Evolutionary conservation across 805 yeast species (phyloP).

Genomic region (Tetrapisispora namnaoensis): DNA sequence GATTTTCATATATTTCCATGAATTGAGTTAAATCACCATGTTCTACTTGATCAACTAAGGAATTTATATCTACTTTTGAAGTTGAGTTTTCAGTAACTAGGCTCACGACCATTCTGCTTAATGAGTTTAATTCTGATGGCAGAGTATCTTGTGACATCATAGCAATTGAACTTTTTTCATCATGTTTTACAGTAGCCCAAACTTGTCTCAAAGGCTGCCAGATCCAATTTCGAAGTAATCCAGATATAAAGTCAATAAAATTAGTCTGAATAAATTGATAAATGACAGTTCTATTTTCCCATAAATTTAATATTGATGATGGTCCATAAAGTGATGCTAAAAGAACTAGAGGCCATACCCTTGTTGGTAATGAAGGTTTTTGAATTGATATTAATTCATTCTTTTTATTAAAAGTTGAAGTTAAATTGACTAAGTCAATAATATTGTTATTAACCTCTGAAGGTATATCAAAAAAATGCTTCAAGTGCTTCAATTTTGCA

Average conservation of each 20-base stretch:
- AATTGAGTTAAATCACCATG: slow-evolving; percentile 74
- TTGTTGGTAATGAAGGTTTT: slow-evolving; percentile 35
- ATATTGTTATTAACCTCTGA: slow-evolving; percentile 2
- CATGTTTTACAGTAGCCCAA: slow-evolving; percentile 74
- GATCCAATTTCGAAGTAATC: slow-evolving; percentile 78
- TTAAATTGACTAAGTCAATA: slow-evolving; percentile 4
- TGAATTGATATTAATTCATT: slow-evolving; percentile 1
- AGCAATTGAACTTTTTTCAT: slow-evolving; percentile 61
- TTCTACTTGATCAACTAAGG: slow-evolving; percentile 37
- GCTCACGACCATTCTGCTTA: slow-evolving; percentile 81
- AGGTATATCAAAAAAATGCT: not conserved
- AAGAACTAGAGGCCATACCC: slow-evolving; percentile 60
- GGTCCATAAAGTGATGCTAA: slow-evolving; percentile 45
- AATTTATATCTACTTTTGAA: slow-evolving; percentile 14
- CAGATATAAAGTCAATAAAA: slow-evolving; percentile 50
- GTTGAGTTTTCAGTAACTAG: slow-evolving; percentile 17
- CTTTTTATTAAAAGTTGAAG: slow-evolving; percentile 4
- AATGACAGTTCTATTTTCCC: slow-evolving; percentile 46
- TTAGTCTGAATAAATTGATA: slow-evolving; percentile 47
- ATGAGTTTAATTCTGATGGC: slow-evolving; percentile 64
- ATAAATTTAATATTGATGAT: slow-evolving; percentile 31
- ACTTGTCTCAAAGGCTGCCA: slow-evolving; percentile 64
- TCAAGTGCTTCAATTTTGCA: not conserved
- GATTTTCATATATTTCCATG: slow-evolving; percentile 71
- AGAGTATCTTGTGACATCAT: slow-evolving; percentile 72